phyloP scores from a whole-genome alignment of 2,329 filamentous ascomycete species.

The Fusarium sp. region DNA sequence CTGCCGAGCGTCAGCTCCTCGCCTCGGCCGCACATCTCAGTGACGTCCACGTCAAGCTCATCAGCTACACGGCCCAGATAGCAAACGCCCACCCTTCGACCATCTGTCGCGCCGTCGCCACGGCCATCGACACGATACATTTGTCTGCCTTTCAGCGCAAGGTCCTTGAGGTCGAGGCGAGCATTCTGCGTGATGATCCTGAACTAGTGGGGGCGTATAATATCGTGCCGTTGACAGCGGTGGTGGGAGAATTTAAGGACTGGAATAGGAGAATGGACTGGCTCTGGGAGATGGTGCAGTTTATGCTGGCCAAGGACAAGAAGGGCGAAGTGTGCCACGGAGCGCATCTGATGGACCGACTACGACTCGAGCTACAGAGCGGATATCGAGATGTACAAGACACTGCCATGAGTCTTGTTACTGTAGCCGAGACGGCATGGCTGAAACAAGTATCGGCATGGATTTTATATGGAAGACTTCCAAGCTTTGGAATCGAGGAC shows the following conservation, averaged over 20 bases:
- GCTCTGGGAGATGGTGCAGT: slow-evolving; percentile 80
- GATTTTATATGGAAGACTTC: slow-evolving; percentile 89
- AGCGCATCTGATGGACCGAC: slow-evolving; percentile 79
- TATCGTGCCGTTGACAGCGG: slow-evolving; percentile 88
- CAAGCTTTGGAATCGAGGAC: slow-evolving; percentile 81
- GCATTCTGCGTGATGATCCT: slow-evolving; percentile 81
- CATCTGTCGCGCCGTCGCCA: slow-evolving; percentile 88
- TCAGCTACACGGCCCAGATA: slow-evolving; percentile 74
- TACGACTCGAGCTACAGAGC: slow-evolving; percentile 83
- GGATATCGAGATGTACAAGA: slow-evolving; percentile 89
- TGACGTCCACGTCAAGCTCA: slow-evolving; percentile 79
- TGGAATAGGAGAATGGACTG: slow-evolving; percentile 90
- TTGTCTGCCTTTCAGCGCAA: slow-evolving; percentile 85
- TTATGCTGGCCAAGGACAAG: slow-evolving; percentile 67
- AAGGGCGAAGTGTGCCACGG: slow-evolving; percentile 66
- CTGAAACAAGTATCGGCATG: slow-evolving; percentile 90
- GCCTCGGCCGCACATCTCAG: slow-evolving; percentile 81
- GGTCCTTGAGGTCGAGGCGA: slow-evolving; percentile 85
- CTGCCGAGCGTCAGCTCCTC: slow-evolving; percentile 86
- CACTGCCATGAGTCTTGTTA: slow-evolving; percentile 78
- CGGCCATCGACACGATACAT: slow-evolving; percentile 79
- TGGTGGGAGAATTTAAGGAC: slow-evolving; percentile 86
- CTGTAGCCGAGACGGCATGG: slow-evolving; percentile 89
- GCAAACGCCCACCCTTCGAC: slow-evolving; percentile 79
- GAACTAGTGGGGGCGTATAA: slow-evolving; percentile 89